These are phyloP conservation scores for Rutidosis leptorrhynchoides DNA, from an alignment of 129 eudicot species.

Conservation along the genomic window DNA sequence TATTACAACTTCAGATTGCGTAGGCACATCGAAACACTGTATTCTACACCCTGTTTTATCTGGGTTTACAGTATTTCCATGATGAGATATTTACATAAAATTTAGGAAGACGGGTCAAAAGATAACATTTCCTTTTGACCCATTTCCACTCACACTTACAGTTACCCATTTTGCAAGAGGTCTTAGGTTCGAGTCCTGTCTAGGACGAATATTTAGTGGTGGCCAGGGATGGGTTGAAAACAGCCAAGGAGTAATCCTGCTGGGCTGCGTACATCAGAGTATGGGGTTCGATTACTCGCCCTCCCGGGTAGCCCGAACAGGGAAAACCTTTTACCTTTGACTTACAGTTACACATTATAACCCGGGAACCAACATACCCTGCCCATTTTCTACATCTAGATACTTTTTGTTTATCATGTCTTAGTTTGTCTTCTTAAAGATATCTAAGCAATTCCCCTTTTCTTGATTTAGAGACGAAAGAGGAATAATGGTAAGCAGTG, in stretches of 20 bases:
- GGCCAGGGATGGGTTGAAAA: too few species aligned
- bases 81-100: not conserved
- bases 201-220: too few species aligned
- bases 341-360: not conserved
- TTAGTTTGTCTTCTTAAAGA: not conserved
- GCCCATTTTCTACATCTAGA: not conserved
- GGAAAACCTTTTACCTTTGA: too few species aligned
- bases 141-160: not conserved
- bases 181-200: too few species aligned
- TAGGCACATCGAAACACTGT: too few species aligned
- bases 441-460: not conserved
- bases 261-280: too few species aligned
- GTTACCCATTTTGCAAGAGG: not conserved
- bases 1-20: too few species aligned
- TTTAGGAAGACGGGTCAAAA: not conserved
- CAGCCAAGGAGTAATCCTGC: too few species aligned
- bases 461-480: constrained; percentile 36
- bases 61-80: too few species aligned
- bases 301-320: too few species aligned
- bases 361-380: not conserved
- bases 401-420: constrained; percentile 1
- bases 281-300: too few species aligned
- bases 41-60: too few species aligned
- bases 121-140: not conserved
- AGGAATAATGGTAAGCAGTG: constrained; percentile 35